Base-by-base conservation (phyloP, 164 flowering plant genomes). In the Cinnamomum chago region DNA sequence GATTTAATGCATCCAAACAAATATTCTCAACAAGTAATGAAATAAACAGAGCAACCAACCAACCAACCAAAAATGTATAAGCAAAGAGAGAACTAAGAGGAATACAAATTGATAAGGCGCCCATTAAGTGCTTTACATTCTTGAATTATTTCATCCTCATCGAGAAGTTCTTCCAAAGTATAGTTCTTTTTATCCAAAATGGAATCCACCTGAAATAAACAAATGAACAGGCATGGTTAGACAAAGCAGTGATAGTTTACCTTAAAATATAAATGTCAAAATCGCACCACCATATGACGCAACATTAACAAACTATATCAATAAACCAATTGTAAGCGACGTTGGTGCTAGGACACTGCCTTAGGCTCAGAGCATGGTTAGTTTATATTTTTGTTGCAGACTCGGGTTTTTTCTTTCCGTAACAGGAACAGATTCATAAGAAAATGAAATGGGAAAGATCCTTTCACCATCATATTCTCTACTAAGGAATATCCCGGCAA, bases 111-210 rank as follows among this genome's bases (percentile, higher is more conserved):
- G 17, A 94, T 91, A 75, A 94, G 98, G 6, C 96, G 96, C 0
- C 90, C 85, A 81, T 94, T 94, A 30, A 94, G 88, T 64, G 97
- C 91, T 82, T 92, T 94, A 92, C 98, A 94, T 79, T 94, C 98
- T 81, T 94, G 98, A 81, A 94, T 92, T 62, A 92, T 89, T 81
- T 94, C 98, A 83, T 94, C 98, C 83, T 92, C 97, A 25, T 94
- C 98, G 67, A 92, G 87, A 73, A 94, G 92, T 78, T 94, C 98
- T 72, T 92, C 98, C 79, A 94, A 51, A 14, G 98, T 87, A 76
- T 80, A 87, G 69, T 81, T 88, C 2, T 92, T 92, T 81, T 90
- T 94, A 55, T 94, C 97, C 82, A 94, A 77, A 76, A 94, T 86
- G 4, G 96, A 71, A 82, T 90, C 97, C 86, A 94, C 96, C 98